phyloP scores from a whole-genome alignment of 108 stramenopile genomes.

The Schizochytrium sp. region DNA sequence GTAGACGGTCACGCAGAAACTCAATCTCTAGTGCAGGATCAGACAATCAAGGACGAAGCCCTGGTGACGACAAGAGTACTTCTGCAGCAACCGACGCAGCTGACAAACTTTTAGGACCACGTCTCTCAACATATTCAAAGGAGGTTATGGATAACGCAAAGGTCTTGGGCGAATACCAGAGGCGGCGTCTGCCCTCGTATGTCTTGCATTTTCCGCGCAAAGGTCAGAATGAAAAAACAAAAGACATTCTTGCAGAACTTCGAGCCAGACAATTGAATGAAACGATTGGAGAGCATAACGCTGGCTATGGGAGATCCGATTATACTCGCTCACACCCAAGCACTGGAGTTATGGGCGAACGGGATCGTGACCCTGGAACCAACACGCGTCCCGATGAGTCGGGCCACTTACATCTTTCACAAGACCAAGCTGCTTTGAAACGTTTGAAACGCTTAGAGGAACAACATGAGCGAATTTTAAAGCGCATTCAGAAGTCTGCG shows the following conservation, averaged over 20 bases:
- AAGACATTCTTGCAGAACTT: too few relatives aligned
- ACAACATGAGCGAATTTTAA: constrained; percentile 35
- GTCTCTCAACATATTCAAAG: not conserved
- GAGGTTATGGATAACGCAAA: constrained; percentile 21
- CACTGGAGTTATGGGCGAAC: not conserved
- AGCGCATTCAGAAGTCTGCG: constrained; percentile 10
- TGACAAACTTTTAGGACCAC: not conserved
- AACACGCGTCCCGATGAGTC: not conserved
- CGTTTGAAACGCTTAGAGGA: constrained; percentile 2
- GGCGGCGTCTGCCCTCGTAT: constrained; percentile 6
- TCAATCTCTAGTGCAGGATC: not conserved
- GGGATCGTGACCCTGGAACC: not conserved
- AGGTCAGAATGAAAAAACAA: not conserved
- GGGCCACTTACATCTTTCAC: not conserved
- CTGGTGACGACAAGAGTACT: not conserved
- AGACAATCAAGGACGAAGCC: not conserved
- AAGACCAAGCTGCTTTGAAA: not conserved
- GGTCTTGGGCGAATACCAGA: not conserved
- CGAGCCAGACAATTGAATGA: too few relatives aligned
- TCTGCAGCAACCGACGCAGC: not conserved
- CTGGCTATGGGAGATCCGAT: not conserved
- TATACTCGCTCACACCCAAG: not conserved
- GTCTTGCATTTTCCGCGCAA: constrained; percentile 11
- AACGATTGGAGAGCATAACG: not conserved
- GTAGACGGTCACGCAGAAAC: not conserved